phyloP scores from a whole-genome alignment of 768 basidiomycete species.

The Tubosaeta sp. region DNA sequence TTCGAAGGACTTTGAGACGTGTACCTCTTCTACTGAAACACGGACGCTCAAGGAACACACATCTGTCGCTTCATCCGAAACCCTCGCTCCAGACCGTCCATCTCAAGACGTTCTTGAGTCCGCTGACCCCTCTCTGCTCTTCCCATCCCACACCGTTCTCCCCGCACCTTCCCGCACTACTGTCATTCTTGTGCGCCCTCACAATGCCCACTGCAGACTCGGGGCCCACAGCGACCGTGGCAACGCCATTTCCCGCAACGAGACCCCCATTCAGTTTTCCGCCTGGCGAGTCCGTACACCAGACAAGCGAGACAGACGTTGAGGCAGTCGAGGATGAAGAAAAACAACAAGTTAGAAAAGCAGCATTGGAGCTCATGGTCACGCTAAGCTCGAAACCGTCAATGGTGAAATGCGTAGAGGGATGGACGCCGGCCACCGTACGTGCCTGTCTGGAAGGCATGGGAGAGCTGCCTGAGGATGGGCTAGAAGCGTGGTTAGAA shows the following conservation, averaged over 20 bases:
- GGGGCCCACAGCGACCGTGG: conserved; percentile 49
- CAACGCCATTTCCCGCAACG: conserved; percentile 39
- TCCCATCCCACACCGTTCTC: conserved; percentile 69
- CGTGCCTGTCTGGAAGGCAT: conserved; percentile 79
- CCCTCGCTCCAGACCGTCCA: conserved; percentile 51
- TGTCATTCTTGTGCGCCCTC: conserved; percentile 66
- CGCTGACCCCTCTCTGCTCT: conserved; percentile 66
- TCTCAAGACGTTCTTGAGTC: conserved; percentile 61
- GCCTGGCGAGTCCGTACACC: conserved; percentile 29
- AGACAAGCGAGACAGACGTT: conserved; percentile 28
- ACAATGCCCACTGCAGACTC: conserved; percentile 61
- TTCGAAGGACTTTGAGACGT: neutral
- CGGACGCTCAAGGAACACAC: neutral
- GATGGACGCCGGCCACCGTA: conserved; percentile 69
- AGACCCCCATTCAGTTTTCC: conserved; percentile 39
- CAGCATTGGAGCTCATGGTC: conserved; percentile 81
- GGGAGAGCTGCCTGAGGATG: conserved; percentile 68
- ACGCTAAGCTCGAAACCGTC: conserved; percentile 63
- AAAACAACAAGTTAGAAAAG: conserved; percentile 61
- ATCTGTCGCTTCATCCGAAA: conserved; percentile 56
- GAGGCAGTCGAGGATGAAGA: conserved; percentile 56
- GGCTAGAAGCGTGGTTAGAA: conserved; percentile 56
- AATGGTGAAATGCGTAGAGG: conserved; percentile 64
- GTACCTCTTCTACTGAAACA: neutral
- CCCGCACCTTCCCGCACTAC: conserved; percentile 62